Conservation (phyloP, 2,329 filamentous ascomycete genomes). For the Penicillium janthinellum region DNA sequence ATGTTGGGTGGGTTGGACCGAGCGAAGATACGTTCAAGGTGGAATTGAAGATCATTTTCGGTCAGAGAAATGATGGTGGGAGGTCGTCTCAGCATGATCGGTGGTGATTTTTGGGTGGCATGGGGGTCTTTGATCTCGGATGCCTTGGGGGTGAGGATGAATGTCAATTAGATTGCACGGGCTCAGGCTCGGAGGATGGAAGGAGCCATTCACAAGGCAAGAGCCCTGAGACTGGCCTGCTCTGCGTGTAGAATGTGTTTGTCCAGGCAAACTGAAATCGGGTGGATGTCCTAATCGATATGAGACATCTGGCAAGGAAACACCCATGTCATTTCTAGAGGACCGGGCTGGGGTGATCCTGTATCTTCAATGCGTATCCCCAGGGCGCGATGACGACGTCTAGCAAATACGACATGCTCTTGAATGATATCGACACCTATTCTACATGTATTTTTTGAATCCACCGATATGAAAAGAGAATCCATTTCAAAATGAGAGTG, state of each 20-base stretch:
- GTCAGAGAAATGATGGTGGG: slow-evolving; percentile 37
- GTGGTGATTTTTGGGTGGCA: background rate
- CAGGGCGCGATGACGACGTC: background rate
- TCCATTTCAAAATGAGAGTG: background rate
- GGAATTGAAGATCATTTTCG: slow-evolving; percentile 36
- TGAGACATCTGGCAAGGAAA: background rate
- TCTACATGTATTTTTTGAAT: too few relatives aligned
- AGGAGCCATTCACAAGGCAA: background rate
- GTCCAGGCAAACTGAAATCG: background rate
- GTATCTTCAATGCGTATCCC: background rate
- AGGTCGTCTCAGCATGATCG: slow-evolving; percentile 39
- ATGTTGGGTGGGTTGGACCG: slow-evolving; percentile 17
- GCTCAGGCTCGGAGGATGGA: slow-evolving; percentile 2
- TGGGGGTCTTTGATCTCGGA: background rate
- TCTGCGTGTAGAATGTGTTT: background rate
- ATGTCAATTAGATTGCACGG: slow-evolving; percentile 2
- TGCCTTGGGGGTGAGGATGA: background rate
- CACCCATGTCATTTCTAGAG: background rate
- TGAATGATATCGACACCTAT: too few relatives aligned
- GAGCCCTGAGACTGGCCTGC: background rate
- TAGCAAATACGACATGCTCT: background rate
- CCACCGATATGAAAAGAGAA: background rate
- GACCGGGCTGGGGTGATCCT: background rate
- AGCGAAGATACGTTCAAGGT: slow-evolving; percentile 29
- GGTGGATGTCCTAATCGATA: background rate